A percentile compares a stretch with the other conserved stretches of the same genome.
Evolutionary conservation across 805 yeast species (phyloP).

Genomic region (Teunomyces stri): DNA sequence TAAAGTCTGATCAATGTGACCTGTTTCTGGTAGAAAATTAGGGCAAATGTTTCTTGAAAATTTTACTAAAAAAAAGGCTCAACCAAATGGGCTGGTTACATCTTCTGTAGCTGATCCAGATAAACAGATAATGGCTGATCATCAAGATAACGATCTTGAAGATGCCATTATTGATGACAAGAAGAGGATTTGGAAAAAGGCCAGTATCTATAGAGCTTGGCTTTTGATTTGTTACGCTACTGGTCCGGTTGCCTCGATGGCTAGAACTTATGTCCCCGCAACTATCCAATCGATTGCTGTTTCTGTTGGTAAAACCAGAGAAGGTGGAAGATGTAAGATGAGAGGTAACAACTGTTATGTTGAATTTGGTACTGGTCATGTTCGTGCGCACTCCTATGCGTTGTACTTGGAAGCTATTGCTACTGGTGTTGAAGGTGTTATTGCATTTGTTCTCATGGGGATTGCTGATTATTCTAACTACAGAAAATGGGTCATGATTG

Average conservation of each 20-base stretch:
- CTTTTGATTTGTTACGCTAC: constrained; percentile 37
- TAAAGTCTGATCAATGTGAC: not conserved
- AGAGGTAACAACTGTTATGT: constrained; percentile 40
- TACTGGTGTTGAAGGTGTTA: constrained; percentile 36
- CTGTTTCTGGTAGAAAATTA: not conserved
- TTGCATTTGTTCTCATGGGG: constrained; percentile 37
- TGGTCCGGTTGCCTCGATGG: constrained; percentile 43
- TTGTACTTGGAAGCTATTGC: constrained; percentile 35
- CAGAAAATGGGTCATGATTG: constrained; percentile 31
- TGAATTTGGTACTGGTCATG: constrained; percentile 29
- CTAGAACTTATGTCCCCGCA: constrained; percentile 41
- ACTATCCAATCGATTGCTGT: constrained; percentile 36
- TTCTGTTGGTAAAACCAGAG: constrained; percentile 24
- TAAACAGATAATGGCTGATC: not conserved
- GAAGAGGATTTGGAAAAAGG: constrained; percentile 15
- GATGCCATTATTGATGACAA: not conserved
- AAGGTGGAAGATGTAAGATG: constrained; percentile 21
- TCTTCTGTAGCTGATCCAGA: not conserved
- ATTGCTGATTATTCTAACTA: constrained; percentile 41
- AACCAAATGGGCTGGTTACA: not conserved
- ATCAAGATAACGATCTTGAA: not conserved
- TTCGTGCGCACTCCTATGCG: constrained; percentile 35
- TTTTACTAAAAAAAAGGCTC: not conserved
- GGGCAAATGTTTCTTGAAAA: not conserved
- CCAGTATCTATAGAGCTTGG: constrained; percentile 29